These are phyloP conservation scores for Capsella rubella DNA, from an alignment of 441 rosid species.

Conservation along the genomic window DNA sequence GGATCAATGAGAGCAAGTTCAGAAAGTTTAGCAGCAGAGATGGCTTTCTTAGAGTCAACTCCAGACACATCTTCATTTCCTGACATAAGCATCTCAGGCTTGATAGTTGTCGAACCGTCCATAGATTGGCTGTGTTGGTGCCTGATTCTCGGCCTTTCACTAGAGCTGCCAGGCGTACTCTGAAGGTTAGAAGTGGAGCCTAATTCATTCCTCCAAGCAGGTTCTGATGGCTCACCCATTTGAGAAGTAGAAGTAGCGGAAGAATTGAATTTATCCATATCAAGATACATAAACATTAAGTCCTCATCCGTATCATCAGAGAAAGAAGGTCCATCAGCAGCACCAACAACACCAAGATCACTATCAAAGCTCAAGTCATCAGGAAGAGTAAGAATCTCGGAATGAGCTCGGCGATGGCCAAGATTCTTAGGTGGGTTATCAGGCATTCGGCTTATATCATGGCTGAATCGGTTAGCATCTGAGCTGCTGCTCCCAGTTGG, in stretches of 20 bases:
- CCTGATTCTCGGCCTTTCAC: conserved; percentile 86
- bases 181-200: conserved; percentile 39
- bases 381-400: conserved; percentile 95
- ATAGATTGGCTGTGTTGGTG: conserved; percentile 98
- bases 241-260: conserved; percentile 77
- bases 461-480: conserved; percentile 71
- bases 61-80: conserved; percentile 71
- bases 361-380: conserved; percentile 97
- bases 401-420: conserved; percentile 97
- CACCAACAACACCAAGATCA: conserved; percentile 94
- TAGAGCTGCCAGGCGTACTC: conserved; percentile 50
- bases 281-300: conserved; percentile 82
- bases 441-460: conserved; percentile 88
- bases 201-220: conserved; percentile 38
- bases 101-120: conserved; percentile 88
- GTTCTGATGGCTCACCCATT: conserved; percentile 64
- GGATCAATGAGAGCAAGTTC: conserved; percentile 99
- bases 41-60: conserved; percentile 86
- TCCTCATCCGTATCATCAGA: conserved; percentile 86
- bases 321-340: conserved; percentile 77
- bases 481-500: conserved; percentile 49
- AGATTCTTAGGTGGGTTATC: conserved; percentile 89
- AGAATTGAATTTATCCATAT: conserved; percentile 92
- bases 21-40: conserved; percentile 95
- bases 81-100: conserved; percentile 90